Evolutionary conservation across 345 rosid genomes (phyloP).

Genomic region (Cochlearia excelsa): DNA sequence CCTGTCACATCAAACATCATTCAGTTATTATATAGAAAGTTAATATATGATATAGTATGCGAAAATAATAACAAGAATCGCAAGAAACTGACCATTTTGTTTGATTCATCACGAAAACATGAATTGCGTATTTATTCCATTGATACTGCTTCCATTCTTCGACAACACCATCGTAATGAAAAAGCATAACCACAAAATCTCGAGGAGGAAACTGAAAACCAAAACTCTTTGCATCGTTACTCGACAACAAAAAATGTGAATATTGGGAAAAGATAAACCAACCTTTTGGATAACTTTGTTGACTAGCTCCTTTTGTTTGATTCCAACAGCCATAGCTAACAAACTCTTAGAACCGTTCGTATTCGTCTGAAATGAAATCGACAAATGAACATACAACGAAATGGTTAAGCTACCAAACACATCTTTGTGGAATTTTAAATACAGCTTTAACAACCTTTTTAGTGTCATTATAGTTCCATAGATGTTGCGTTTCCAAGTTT

Average conservation of each 20-base stretch:
- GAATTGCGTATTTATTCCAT: conserved; percentile 63
- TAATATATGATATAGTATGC: background rate
- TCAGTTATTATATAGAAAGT: background rate
- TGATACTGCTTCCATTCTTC: conserved; percentile 69
- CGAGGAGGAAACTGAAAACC: conserved; percentile 56
- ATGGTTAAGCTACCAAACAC: background rate
- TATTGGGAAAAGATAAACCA: conserved; percentile 1
- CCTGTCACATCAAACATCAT: conserved; percentile 44
- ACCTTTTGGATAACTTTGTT: conserved; percentile 70
- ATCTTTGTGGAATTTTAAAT: background rate
- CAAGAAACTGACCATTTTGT: conserved; percentile 68
- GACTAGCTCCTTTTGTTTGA: conserved; percentile 67
- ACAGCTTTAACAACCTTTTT: conserved; percentile 37
- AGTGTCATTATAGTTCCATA: conserved; percentile 43
- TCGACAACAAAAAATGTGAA: background rate
- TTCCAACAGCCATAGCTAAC: conserved; percentile 70
- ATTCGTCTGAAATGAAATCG: conserved; percentile 37
- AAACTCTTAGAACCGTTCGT: conserved; percentile 43
- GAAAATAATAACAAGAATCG: conserved; percentile 5
- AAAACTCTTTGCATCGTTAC: background rate
- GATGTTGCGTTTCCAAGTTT: conserved; percentile 55
- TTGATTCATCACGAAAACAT: conserved; percentile 73
- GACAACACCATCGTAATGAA: conserved; percentile 85
- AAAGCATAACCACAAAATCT: conserved; percentile 70
- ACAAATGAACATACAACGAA: background rate